Evolutionary conservation across 1,284 basidiomycete species (phyloP), one percentile per base, ranked within the genome.

Genomic region (Cryptococcus deneoformans): DNA sequence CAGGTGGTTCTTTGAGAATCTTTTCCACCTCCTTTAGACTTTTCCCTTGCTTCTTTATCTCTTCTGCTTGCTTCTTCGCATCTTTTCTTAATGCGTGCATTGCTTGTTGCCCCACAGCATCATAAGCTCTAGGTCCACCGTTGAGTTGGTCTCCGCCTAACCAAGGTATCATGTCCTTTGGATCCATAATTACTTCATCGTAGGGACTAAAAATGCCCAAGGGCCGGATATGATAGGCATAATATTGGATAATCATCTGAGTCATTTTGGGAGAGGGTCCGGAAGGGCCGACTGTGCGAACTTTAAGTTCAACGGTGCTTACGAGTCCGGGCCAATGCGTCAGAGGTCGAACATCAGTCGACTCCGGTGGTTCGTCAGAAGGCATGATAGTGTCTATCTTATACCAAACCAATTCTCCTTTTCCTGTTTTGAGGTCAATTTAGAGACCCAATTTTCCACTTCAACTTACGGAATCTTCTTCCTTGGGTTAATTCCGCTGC

Each of bases 291-390:
- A 44, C 2, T 62, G 62, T 5, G 55, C 52, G 10, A 40, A 38
- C 48, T 35, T 55, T 57, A 29, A 59, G 44, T 9, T 39, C 43
- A 9, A 47, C 38, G 16, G 52, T 54, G 10, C 51, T 45, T 34
- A 63, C 16, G 2, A 75, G 57, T 1, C 65, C 73, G 2, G 74
- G 74, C 74, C 74, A 76, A 48, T 75, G 74, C 0, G 73, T 74
- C 38, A 76, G 64, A 3, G 57, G 49, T 7, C 62, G 63, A 1
- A 69, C 42, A 8, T 50, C 56, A 46, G 34, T 16, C 10, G 29
- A 34, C 14, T 37, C 38, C 20, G 46, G 40, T 29, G 29, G 20
- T 4, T 38, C 44, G 5, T 47, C 44, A 10, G 69, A 67, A 5
- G 71, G 53, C 6, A 48, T 7, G 43, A 75, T 66, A 2, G 63